These are phyloP conservation scores for Volutella citrinella DNA, from an alignment of 2,329 filamentous ascomycete genomes.

Conservation along the genomic window DNA sequence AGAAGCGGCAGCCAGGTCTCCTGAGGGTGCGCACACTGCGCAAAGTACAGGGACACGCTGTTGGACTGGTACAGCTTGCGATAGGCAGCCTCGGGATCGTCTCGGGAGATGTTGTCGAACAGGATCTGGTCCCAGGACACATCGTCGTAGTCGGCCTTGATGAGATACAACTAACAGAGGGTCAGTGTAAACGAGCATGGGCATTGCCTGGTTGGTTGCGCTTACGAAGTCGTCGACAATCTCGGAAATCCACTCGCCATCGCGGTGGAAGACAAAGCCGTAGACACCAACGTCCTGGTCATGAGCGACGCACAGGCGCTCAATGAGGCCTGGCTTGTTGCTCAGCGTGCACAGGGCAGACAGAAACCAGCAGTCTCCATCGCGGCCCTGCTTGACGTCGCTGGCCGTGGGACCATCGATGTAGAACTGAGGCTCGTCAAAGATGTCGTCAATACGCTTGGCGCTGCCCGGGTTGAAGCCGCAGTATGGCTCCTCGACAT, in stretches of 20 bases:
- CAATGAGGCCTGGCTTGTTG: slow-evolving; percentile 69
- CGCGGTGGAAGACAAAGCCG: slow-evolving; percentile 80
- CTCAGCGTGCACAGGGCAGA: slow-evolving; percentile 74
- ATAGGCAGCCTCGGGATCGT: slow-evolving; percentile 57
- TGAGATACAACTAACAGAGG: slow-evolving; percentile 52
- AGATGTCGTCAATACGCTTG: slow-evolving; percentile 72
- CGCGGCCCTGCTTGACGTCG: slow-evolving; percentile 74
- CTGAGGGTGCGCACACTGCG: slow-evolving; percentile 69
- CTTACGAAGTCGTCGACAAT: slow-evolving; percentile 54
- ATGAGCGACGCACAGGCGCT: slow-evolving; percentile 69
- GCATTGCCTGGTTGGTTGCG: too few species aligned
- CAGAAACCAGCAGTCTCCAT: slow-evolving; percentile 86
- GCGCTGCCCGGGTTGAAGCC: slow-evolving; percentile 49
- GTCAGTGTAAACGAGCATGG: too few species aligned
- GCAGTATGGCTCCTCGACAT: slow-evolving; percentile 19
- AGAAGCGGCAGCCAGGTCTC: slow-evolving; percentile 79
- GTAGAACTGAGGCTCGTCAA: slow-evolving; percentile 73
- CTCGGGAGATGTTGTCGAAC: slow-evolving; percentile 43
- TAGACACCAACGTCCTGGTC: slow-evolving; percentile 77
- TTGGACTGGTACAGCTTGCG: slow-evolving; percentile 70
- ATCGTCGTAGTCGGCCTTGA: slow-evolving; percentile 61
- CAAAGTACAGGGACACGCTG: slow-evolving; percentile 72
- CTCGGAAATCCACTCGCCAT: slow-evolving; percentile 68
- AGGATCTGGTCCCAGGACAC: slow-evolving; percentile 44
- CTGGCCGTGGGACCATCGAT: slow-evolving; percentile 73